These are phyloP conservation scores for Neurospora sp. DNA, from an alignment of 2,329 filamentous ascomycete genomes.

Conservation along the genomic window DNA sequence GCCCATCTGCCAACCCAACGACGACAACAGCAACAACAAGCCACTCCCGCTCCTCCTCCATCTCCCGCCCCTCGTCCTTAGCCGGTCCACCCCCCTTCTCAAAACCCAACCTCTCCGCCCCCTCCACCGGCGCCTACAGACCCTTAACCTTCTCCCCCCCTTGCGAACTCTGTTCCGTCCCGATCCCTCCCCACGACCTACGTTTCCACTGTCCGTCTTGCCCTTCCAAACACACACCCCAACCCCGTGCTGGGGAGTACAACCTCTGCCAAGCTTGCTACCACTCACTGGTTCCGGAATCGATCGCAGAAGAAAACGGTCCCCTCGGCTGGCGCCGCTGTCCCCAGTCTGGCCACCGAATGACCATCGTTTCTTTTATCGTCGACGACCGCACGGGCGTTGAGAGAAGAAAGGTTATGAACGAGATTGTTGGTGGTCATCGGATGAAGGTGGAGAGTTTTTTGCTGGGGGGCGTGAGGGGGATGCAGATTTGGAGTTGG, in stretches of 20 bases:
- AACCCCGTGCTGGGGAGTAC: constrained; percentile 61
- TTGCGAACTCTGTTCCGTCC: constrained; percentile 63
- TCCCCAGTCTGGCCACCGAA: constrained; percentile 59
- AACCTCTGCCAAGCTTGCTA: constrained; percentile 80
- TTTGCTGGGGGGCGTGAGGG: constrained; percentile 23
- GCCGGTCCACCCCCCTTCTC: not conserved
- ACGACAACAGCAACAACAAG: not conserved
- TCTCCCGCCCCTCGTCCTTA: not conserved
- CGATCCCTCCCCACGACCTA: constrained; percentile 57
- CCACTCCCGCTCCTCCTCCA: not conserved
- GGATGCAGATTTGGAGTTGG: constrained; percentile 45
- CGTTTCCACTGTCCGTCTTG: constrained; percentile 77
- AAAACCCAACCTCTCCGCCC: not conserved
- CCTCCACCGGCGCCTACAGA: constrained; percentile 15
- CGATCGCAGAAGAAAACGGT: constrained; percentile 66
- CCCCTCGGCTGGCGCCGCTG: constrained; percentile 77
- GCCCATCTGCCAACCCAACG: not conserved
- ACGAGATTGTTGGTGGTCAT: constrained; percentile 69
- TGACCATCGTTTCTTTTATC: constrained; percentile 71
- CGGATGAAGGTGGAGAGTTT: constrained; percentile 53
- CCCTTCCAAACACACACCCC: constrained; percentile 35
- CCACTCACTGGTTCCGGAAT: constrained; percentile 47
- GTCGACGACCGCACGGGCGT: constrained; percentile 36
- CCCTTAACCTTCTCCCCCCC: constrained; percentile 59
- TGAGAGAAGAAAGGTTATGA: constrained; percentile 54